Percentiles rank a stretch among this genome's conserved stretches.
These are phyloP conservation scores for Aspergillus hancockii DNA, from an alignment of 495 filamentous ascomycete species.

Conservation along the genomic window DNA sequence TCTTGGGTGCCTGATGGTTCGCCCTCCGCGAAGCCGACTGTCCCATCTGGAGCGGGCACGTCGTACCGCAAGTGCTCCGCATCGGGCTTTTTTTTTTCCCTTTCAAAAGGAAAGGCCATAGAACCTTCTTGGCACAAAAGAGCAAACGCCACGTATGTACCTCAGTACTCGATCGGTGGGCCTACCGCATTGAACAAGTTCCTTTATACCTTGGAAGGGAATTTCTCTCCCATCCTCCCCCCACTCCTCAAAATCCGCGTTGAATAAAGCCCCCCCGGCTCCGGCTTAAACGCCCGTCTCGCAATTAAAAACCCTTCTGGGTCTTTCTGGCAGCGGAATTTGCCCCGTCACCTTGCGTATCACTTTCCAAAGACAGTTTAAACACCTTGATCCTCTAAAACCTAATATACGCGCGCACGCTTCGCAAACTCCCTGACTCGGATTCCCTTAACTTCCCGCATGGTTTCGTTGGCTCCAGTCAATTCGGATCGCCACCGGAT, in stretches of 20 bases:
- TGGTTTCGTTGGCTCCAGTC: conserved; percentile 20
- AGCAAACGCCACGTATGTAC: conserved; percentile 19
- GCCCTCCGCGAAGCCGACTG: neutral
- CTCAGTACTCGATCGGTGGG: neutral
- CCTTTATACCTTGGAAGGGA: neutral
- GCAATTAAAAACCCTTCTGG: no score
- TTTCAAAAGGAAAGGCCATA: conserved; percentile 11
- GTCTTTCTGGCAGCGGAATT: neutral
- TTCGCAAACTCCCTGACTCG: conserved; percentile 7
- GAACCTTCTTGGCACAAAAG: conserved; percentile 21
- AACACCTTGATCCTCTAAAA: conserved; percentile 1
- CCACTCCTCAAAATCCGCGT: neutral
- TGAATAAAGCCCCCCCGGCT: no score
- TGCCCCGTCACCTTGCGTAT: neutral
- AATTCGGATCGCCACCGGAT: conserved; percentile 21
- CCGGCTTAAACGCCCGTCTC: neutral
- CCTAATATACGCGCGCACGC: conserved; percentile 6
- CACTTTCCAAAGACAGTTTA: conserved; percentile 5
- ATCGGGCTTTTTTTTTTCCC: conserved; percentile 19
- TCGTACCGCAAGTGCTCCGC: conserved; percentile 19
- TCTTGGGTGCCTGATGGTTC: conserved; percentile 1
- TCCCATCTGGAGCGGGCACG: conserved; percentile 9
- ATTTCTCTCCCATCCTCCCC: no score
- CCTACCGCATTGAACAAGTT: neutral
- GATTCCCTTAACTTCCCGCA: conserved; percentile 4